A percentile compares a stretch with the other conserved stretches of the same genome.
phyloP scores from a whole-genome alignment of 2,329 filamentous ascomycete genomes.

The Neonectria neomacrospora region DNA sequence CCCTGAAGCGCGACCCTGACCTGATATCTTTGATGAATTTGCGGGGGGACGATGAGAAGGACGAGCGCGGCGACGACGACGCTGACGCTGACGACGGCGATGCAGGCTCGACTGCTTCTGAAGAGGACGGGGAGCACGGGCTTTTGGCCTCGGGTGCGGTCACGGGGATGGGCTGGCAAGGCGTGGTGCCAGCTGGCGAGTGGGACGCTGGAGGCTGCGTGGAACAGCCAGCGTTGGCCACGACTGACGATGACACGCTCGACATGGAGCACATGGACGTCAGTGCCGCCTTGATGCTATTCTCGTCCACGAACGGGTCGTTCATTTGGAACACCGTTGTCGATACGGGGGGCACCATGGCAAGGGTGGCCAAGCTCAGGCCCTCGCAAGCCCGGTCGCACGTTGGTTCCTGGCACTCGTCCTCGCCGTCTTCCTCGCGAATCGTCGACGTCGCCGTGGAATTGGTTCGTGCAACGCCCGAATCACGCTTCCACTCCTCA shows the following conservation, averaged over 20 bases:
- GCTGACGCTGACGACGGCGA: conserved; percentile 24
- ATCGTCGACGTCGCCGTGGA: conserved; percentile 50
- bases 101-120: conserved; percentile 18
- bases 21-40: conserved; percentile 46
- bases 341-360: conserved; percentile 26
- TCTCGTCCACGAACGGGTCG: conserved; percentile 41
- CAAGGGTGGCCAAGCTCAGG: conserved; percentile 9
- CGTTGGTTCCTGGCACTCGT: conserved; percentile 46
- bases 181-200: conserved; percentile 26
- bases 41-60: conserved; percentile 39
- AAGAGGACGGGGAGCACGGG: conserved; percentile 30
- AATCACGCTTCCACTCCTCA: conserved; percentile 65
- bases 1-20: conserved; percentile 39
- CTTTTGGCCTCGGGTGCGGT: conserved; percentile 29
- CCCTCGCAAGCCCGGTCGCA: conserved; percentile 19
- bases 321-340: conserved; percentile 29
- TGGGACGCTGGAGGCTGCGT: conserved; percentile 34
- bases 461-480: conserved; percentile 61
- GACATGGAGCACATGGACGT: conserved; percentile 36
- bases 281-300: conserved; percentile 39
- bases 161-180: conserved; percentile 32
- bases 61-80: conserved; percentile 40
- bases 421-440: conserved; percentile 55
- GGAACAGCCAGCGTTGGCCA: conserved; percentile 41
- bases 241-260: conserved; percentile 35